Evolutionary conservation across 805 yeast species (phyloP).

Genomic region (Spathaspora sp.): DNA sequence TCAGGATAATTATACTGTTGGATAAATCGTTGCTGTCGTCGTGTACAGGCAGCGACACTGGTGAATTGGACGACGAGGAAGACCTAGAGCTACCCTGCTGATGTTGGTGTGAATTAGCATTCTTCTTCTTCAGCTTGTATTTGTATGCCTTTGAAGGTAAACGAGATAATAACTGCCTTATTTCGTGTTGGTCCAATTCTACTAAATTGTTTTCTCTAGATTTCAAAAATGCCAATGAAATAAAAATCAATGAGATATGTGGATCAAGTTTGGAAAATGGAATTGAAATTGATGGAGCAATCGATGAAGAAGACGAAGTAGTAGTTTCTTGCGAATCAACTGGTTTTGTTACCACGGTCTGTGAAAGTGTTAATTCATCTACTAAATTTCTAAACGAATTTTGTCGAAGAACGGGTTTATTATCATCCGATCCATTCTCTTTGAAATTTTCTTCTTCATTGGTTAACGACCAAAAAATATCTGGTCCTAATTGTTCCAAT

Average conservation of each 20-base stretch:
- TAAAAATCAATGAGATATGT: constrained; percentile 72
- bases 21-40: constrained; percentile 1
- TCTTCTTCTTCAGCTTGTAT: constrained; percentile 10
- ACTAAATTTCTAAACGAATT: constrained; percentile 31
- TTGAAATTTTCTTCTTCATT: constrained; percentile 12
- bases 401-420: constrained; percentile 7
- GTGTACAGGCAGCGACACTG: constrained; percentile 5
- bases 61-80: constrained; percentile 8
- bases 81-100: constrained; percentile 4
- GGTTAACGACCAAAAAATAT: constrained; percentile 52
- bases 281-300: constrained; percentile 14
- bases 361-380: constrained; percentile 17
- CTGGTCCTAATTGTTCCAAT: constrained; percentile 49
- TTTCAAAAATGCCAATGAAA: constrained; percentile 74
- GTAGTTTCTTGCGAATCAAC: not conserved
- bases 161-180: constrained; percentile 68
- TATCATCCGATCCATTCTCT: constrained; percentile 7
- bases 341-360: constrained; percentile 1
- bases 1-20: constrained; percentile 21
- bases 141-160: constrained; percentile 45
- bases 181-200: constrained; percentile 89
- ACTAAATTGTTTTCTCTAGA: constrained; percentile 73
- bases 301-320: not conserved
- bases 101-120: not conserved
- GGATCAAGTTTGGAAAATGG: constrained; percentile 67